Evolutionary conservation across 2,329 filamentous ascomycete genomes (phyloP), one percentile per base, ranked within the genome.

Genomic region (Dactylellina haptotyla): DNA sequence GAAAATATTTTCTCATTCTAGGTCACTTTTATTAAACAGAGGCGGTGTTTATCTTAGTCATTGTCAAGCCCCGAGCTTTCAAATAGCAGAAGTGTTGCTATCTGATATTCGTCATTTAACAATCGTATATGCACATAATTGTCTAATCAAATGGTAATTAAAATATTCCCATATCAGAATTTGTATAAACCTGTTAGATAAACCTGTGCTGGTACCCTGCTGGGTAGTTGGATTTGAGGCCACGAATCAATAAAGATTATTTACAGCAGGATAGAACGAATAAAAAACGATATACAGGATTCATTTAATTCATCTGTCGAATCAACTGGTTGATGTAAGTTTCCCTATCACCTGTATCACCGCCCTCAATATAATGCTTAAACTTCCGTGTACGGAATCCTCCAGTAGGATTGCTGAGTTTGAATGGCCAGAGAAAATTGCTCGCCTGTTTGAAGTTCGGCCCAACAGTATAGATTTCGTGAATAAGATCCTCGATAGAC

Each of bases 371-470:
- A 86, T 92, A 98, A 87, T 98, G 93, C 87, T 93, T 95, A 89
- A 98, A 98, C 88, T 98, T 99, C 85, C 95, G 88, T 80, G 90
- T 84, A 80, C 90, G 90, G 92, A 98, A 99, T 78, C 95, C 94
- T 83, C 95, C 95, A 80, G 86, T 98, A 82, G 95, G 95, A 89
- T 96, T 97, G 88, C 89, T 93, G 79, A 99, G 91, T 91, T 99
- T 98, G 90, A 99, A 99, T 82, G 95, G 95, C 95, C 95, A 99
- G 79, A 98, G 86, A 89, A 98, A 98, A 90, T 98, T 99, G 86
- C 90, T 88, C 81, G 92, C 93, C 87, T 97, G 93, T 90, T 97
- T 98, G 91, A 95, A 96, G 90, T 98, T 98, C 87, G 94, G 94
- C 82, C 95, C 94, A 79, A 98, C 95, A 73, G 93, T 96, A 88